Conservation (phyloP, 2,329 filamentous ascomycete species). For the Helminthosporium solani region DNA sequence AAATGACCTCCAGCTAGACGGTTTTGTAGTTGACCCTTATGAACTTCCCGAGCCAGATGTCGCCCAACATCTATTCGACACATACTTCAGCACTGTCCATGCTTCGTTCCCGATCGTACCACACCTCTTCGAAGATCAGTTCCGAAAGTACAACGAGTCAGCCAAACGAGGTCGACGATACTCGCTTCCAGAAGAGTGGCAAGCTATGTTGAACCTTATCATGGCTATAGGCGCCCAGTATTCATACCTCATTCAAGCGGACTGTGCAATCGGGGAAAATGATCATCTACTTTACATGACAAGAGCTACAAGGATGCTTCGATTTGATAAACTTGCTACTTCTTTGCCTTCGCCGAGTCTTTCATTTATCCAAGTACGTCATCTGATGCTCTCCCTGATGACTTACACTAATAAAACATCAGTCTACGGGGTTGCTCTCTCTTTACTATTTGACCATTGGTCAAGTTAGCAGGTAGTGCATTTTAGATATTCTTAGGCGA, state of each 20-base stretch:
- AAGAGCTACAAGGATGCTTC: slow-evolving; percentile 15
- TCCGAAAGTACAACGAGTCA: slow-evolving; percentile 5
- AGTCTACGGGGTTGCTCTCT: slow-evolving; percentile 36
- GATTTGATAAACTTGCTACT: slow-evolving; percentile 21
- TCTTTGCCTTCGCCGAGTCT: slow-evolving; percentile 26
- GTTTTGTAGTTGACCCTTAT: slow-evolving; percentile 18
- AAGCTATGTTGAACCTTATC: slow-evolving; percentile 40
- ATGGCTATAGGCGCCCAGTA: slow-evolving; percentile 43
- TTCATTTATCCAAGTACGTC: slow-evolving; percentile 16
- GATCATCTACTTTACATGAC: slow-evolving; percentile 40
- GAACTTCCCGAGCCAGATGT: slow-evolving; percentile 27
- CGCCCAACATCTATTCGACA: slow-evolving; percentile 28
- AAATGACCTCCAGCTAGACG: slow-evolving; percentile 17
- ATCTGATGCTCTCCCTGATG: background rate
- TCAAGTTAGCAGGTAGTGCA: slow-evolving; percentile 40
- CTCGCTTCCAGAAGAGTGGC: slow-evolving; percentile 22
- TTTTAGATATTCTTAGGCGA: no score
- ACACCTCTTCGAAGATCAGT: slow-evolving; percentile 9
- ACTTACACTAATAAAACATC: slow-evolving; percentile 26
- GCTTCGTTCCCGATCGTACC: slow-evolving; percentile 28
- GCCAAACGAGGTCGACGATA: slow-evolving; percentile 1
- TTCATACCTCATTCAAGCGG: slow-evolving; percentile 27
- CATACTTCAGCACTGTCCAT: slow-evolving; percentile 33
- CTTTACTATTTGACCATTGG: slow-evolving; percentile 42
- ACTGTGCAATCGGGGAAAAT: slow-evolving; percentile 17